Base-by-base conservation (phyloP, 805 yeast genomes). In the Pichia pseudocactophila region DNA sequence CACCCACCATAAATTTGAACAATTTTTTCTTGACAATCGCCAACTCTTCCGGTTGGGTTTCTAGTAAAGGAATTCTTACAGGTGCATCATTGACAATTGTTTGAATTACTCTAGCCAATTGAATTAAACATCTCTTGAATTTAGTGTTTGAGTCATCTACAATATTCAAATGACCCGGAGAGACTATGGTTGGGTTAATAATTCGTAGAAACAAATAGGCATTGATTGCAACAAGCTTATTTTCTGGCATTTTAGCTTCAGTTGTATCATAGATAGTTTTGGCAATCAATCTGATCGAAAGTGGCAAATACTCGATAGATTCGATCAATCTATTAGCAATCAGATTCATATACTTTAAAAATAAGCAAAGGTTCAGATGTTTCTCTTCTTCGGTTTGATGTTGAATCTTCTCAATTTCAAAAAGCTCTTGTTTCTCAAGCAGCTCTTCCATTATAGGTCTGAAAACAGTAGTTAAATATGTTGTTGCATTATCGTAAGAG, bases 181-280 rank as follows among this genome's bases (percentile, higher is more conserved):
- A 78, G 12, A 89, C 89, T 51, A 89, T 79, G 0, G 95, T 95
- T 11, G 97, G 97, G 57, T 94, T 83, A 46, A 82, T 71, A 48
- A 82, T 77, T 43, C 95, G 65, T 50, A 90, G 66, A 54, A 90
- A 89, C 42, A 90, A 67, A 57, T 84, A 90, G 0, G 95, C 88
- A 0, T 96, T 95, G 22, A 87, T 82, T 1, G 94, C 87, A 32
- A 78, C 68, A 31, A 73, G 67, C 36, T 80, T 72, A 32, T 81
- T 82, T 32, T 74, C 78, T 0, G 83, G 84, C 51, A 82, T 82
- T 50, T 76, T 76, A n/a, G 63, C 61, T 25, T 70, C 63, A 41
- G 85, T 78, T 42, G 80, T 66, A 32, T 64, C 57, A 61, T 71
- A 69, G 46, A 87, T 78, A 36, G 80, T 72, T 49, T 78, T 68